These are phyloP conservation scores for Suillus hirtellus DNA, from an alignment of 768 basidiomycete genomes.

Conservation along the genomic window DNA sequence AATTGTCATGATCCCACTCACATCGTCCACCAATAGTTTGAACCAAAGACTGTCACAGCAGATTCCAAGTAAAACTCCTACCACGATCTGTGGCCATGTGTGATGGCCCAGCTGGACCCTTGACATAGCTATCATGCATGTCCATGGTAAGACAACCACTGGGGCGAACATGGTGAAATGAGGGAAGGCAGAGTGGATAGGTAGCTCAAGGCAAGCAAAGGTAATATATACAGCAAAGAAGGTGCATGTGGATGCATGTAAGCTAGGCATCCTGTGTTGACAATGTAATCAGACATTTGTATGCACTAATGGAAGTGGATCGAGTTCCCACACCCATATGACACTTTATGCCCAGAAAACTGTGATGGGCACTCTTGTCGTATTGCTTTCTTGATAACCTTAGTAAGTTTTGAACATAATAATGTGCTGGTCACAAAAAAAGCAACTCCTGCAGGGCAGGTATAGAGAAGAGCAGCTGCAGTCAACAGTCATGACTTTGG, in stretches of 20 bases:
- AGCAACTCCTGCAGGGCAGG: conserved; percentile 58
- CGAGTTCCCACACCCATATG: conserved; percentile 60
- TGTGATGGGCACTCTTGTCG: conserved; percentile 63
- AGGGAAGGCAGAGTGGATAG: conserved; percentile 57
- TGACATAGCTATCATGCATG: conserved; percentile 56
- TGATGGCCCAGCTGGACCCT: conserved; percentile 79
- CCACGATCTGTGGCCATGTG: conserved; percentile 66
- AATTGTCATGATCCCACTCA: conserved; percentile 23
- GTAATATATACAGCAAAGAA: conserved; percentile 64
- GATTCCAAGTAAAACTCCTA: conserved; percentile 57
- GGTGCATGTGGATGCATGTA: conserved; percentile 70
- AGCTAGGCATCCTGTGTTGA: conserved; percentile 75
- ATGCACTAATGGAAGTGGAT: background rate
- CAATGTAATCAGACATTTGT: background rate
- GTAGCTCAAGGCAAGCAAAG: conserved; percentile 60
- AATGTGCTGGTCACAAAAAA: conserved; percentile 65
- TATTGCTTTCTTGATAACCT: conserved; percentile 58
- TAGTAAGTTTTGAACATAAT: conserved; percentile 57
- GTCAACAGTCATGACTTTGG: conserved; percentile 55
- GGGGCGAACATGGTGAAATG: conserved; percentile 35
- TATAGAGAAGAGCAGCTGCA: conserved; percentile 52
- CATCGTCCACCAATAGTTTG: conserved; percentile 45
- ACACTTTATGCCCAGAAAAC: conserved; percentile 43
- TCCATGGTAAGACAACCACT: conserved; percentile 55
- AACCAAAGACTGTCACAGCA: conserved; percentile 58